Percentiles rank a stretch among this genome's conserved stretches.
Conservation (phyloP, 1,139 yeast genomes). For the Magnusiomyces fungicola region DNA sequence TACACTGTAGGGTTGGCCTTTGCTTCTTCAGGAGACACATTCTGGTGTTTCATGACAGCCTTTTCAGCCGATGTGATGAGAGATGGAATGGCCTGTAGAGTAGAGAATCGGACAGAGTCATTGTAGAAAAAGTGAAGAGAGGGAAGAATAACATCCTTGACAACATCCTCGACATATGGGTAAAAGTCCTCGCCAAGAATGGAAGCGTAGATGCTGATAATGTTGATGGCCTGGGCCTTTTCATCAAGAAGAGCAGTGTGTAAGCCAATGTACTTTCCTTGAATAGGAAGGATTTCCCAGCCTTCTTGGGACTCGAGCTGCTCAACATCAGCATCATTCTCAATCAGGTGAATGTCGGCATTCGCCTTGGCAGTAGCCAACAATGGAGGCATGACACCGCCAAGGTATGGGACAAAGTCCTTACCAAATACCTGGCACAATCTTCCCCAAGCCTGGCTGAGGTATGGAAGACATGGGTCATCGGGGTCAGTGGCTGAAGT, state of each 20-base stretch:
- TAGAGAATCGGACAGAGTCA: conserved; percentile 89
- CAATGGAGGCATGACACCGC: conserved; percentile 84
- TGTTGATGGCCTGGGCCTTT: conserved; percentile 85
- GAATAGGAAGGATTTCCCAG: conserved; percentile 88
- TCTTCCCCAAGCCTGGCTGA: conserved; percentile 96
- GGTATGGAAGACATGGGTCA: conserved; percentile 79
- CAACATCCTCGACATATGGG: conserved; percentile 74
- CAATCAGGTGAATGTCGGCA: conserved; percentile 81
- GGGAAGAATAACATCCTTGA: conserved; percentile 75
- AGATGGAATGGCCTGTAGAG: conserved; percentile 78
- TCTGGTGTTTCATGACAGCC: conserved; percentile 22
- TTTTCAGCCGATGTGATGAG: conserved; percentile 51
- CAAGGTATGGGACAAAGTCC: conserved; percentile 81
- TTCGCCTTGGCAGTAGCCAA: conserved; percentile 78
- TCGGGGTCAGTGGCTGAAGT: conserved; percentile 39
- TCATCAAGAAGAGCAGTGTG: conserved; percentile 90
- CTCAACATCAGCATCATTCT: conserved; percentile 80
- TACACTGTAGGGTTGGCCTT: conserved; percentile 40
- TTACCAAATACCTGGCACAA: conserved; percentile 78
- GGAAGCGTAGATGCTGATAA: conserved; percentile 79
- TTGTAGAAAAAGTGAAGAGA: conserved; percentile 86
- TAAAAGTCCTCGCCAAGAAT: conserved; percentile 76
- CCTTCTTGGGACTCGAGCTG: conserved; percentile 79
- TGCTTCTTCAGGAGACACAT: conserved; percentile 39
- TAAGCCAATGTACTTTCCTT: conserved; percentile 91